A percentile compares a stretch with the other conserved stretches of the same genome.
phyloP scores from a whole-genome alignment of 441 rosid species.

The Gossypium aridum region DNA sequence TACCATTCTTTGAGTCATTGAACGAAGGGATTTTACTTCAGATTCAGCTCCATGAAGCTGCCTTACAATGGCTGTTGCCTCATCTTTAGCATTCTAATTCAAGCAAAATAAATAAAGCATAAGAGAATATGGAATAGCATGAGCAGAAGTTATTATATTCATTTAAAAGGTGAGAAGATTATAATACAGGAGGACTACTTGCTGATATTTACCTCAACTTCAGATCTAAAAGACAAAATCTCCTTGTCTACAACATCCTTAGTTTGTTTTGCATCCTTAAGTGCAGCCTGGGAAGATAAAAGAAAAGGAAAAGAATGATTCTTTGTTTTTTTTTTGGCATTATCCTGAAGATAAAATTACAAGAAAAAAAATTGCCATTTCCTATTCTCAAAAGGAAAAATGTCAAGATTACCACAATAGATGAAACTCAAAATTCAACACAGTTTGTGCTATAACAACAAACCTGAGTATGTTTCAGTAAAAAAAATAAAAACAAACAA shows the following conservation, averaged over 20 bases:
- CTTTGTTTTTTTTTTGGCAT: background rate
- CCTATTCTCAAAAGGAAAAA: background rate
- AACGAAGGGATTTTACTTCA: slow-evolving; percentile 56
- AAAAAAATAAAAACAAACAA: too few species aligned
- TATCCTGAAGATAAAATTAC: slow-evolving; percentile 1
- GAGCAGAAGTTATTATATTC: background rate
- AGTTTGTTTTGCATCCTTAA: slow-evolving; percentile 56
- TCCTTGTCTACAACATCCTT: slow-evolving; percentile 43
- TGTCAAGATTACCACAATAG: background rate
- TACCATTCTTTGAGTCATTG: slow-evolving; percentile 74
- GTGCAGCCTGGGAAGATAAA: slow-evolving; percentile 43
- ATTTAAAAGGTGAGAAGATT: background rate
- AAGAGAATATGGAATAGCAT: background rate
- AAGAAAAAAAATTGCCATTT: background rate
- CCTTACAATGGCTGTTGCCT: slow-evolving; percentile 32
- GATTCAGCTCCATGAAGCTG: slow-evolving; percentile 58
- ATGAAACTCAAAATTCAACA: background rate
- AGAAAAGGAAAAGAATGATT: background rate
- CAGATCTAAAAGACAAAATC: slow-evolving; percentile 45
- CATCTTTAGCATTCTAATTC: slow-evolving; percentile 49
- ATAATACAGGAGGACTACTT: background rate
- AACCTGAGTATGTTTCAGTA: background rate
- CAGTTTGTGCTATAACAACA: background rate
- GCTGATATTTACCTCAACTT: slow-evolving; percentile 46
- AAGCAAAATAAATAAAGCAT: slow-evolving; percentile 7